Evolutionary conservation across 176 grass and related monocot genomes (phyloP).

Genomic region (Neostapfia colusana): DNA sequence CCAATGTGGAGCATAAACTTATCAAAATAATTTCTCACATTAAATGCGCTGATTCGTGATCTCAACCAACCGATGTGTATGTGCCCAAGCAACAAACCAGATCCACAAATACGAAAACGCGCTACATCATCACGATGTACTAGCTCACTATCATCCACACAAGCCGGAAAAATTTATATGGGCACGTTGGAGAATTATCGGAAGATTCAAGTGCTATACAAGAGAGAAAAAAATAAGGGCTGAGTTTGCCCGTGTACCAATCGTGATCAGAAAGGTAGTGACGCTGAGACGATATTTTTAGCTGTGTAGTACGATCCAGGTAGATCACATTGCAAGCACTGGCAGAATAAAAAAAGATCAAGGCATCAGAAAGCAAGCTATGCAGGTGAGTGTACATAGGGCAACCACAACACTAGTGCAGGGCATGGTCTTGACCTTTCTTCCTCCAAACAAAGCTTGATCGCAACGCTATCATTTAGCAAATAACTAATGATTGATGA

Average conservation of each 20-base stretch:
- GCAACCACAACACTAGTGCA: constrained; percentile 9
- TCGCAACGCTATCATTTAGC: constrained; percentile 1
- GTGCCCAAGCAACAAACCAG: background rate
- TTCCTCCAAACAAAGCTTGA: constrained; percentile 1
- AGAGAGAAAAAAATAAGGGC: background rate
- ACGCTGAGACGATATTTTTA: background rate
- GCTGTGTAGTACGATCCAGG: background rate
- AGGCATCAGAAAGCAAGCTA: constrained; percentile 16
- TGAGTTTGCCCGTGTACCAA: background rate
- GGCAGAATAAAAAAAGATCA: background rate
- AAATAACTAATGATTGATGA: constrained; percentile 30
- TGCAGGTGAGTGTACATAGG: constrained; percentile 1
- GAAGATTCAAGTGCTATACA: background rate
- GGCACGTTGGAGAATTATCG: background rate
- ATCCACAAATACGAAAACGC: background rate
- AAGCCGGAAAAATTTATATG: background rate
- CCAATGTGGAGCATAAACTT: background rate
- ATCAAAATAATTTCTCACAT: background rate
- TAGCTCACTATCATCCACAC: background rate
- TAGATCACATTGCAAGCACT: constrained; percentile 1
- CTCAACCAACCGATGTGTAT: background rate
- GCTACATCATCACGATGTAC: background rate
- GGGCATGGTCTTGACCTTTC: constrained; percentile 18
- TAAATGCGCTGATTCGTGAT: constrained; percentile 10
- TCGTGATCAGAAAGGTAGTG: background rate